Conservation (phyloP, 1,139 yeast species). For the Candida pseudoviswanathii region DNA sequence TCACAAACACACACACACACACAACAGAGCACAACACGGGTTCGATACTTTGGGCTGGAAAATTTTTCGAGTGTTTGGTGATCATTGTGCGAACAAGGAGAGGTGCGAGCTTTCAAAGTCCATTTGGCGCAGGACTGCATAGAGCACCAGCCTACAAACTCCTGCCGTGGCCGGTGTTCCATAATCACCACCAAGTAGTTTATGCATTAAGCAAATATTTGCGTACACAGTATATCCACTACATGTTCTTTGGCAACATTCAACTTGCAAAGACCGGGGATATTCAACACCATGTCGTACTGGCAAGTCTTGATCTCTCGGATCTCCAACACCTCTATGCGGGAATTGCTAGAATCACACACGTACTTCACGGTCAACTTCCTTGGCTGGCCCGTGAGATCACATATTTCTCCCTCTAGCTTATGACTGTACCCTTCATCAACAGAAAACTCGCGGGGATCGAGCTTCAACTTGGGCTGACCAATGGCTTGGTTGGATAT, state of each 20-base stretch:
- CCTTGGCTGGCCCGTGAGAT: constrained; percentile 65
- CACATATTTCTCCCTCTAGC: constrained; percentile 72
- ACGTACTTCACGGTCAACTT: constrained; percentile 63
- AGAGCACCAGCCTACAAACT: neutral
- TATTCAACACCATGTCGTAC: constrained; percentile 60
- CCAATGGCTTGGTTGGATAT: constrained; percentile 28
- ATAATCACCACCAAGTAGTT: neutral
- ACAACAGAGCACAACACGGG: neutral
- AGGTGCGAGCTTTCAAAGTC: neutral
- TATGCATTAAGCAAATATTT: constrained; percentile 18
- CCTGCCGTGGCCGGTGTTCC: no score
- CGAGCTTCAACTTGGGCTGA: constrained; percentile 13
- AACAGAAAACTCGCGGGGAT: constrained; percentile 21
- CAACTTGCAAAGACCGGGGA: constrained; percentile 60
- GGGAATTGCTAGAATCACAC: constrained; percentile 53
- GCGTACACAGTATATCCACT: constrained; percentile 45
- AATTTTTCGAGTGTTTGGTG: neutral
- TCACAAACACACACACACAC: neutral
- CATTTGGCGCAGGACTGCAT: neutral
- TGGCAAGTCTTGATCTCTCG: constrained; percentile 74
- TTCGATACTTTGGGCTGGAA: neutral
- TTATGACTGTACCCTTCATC: constrained; percentile 40
- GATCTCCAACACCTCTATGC: constrained; percentile 43
- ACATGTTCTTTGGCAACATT: constrained; percentile 37
- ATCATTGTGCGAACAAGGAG: neutral